Evolutionary conservation across 306 rosid genomes (phyloP), one percentile per base, ranked within the genome.

Genomic region (Quercus variabilis): DNA sequence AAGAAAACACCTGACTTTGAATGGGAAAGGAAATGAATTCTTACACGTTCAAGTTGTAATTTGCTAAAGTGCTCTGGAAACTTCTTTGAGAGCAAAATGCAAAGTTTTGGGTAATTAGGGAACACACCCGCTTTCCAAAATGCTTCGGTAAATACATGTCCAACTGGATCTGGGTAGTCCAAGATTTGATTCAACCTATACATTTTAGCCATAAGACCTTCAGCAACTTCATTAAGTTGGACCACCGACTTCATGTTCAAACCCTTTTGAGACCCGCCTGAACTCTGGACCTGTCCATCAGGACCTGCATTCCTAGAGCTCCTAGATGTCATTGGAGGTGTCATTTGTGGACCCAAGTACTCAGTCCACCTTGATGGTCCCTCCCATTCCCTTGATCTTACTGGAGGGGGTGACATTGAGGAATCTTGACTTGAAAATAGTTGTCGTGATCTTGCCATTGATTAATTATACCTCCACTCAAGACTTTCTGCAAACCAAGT

Each of bases 201-300:
- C 90, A 93, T 93, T 88, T 92, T 93, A 83, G 97, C 99, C 99
- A 95, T 90, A 85, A 95, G 94, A 83, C 99, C 99, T 75, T 95
- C 93, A 0, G 94, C 99, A 77, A 95, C 99, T 82, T 91, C 96
- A 54, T 91, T 91, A 63, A 95, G 92, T 68, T 95, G 97, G 71
- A 91, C 90, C 79, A 92, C 91, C 98, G 92, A 93, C 91, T 92
- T 97, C 89, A 92, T 85, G 81, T 90, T 93, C 82, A 95, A 82
- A 62, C 96, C 91, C 88, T 86, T 95, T 55, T 89, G 96, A 14
- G 91, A 84, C 19, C 91, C 90, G 13, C 79, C 89, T 26, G 88
- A 79, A 69, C 86, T 84, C 74, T 90, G 96, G 71, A 86, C 83
- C 79, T 86, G 97, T 21, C 88, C 92, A 55, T 95, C 99, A 79